Conservation (phyloP, 306 rosid species). For the Cucumis sativus region Cucumber_9930_V3 NC_026656.2:6836001-6836500, state of each 20-base stretch:
- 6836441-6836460: background rate
- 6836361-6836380: background rate
- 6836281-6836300: background rate
- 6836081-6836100: conserved; percentile 28
- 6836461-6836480: background rate
- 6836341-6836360: background rate
- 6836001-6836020: no score
- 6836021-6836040: conserved; percentile 37
- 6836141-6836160: conserved; percentile 1
- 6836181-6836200: background rate
- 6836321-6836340: background rate
- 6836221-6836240: background rate
- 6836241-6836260: background rate
- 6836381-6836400: background rate
- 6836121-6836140: conserved; percentile 43
- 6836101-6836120: conserved; percentile 25
- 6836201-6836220: background rate
- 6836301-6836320: background rate
- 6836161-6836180: background rate
- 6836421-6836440: background rate
- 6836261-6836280: background rate
- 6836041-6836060: conserved; percentile 38
- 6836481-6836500: no score
- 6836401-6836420: background rate
- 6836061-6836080: conserved; percentile 29